Evolutionary conservation across 768 basidiomycete genomes (phyloP), one percentile per base, ranked within the genome.

Genomic region (Saitozyma podzolica): DNA sequence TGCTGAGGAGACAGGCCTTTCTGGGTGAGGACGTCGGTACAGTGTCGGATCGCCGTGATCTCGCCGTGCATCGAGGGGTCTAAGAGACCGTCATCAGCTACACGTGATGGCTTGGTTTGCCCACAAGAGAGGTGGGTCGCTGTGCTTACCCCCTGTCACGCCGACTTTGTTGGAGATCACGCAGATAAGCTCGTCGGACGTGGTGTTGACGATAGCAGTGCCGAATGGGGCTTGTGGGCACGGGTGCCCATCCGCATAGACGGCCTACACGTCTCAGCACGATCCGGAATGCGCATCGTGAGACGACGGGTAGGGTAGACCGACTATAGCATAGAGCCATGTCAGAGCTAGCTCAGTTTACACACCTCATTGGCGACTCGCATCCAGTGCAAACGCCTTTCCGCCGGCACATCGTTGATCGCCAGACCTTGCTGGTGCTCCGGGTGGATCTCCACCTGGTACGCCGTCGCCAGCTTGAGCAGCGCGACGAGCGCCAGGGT

Each of bases 61-160:
- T 73, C 74, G 17, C 74, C 74, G 45, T 76, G 72, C 62, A 73
- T 62, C 6, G 67, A 51, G 0, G 73, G 73, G 40, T 74, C 70
- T 73, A 54, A 29, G 29, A 29, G 5, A 9, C 47, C 7, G 1
- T 16, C 10, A 43, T 17, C 3, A 54, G 13, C 13, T n/a, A 13
- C 58, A 40, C 13, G 13, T 9, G 6, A 17, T 53, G 19, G n/a
- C 2, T 9, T n/a, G 6, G n/a, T 20, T 7, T 1, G 14, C n/a
- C 10, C 13, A 49, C n/a, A 16, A 14, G 50, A n/a, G 10, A 29
- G 43, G 37, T 14, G 0, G n/a, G 20, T 47, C 9, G 8, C 47
- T 3, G 19, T 0, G 63, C 72, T 52, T 50, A 71, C 68, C 66
- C 20, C 74, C 74, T 0, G 72, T 76, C 43, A 60, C 47, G 3